Base-by-base conservation (phyloP, 78 protist genomes). In the Dictyostelium capitatum region DNA sequence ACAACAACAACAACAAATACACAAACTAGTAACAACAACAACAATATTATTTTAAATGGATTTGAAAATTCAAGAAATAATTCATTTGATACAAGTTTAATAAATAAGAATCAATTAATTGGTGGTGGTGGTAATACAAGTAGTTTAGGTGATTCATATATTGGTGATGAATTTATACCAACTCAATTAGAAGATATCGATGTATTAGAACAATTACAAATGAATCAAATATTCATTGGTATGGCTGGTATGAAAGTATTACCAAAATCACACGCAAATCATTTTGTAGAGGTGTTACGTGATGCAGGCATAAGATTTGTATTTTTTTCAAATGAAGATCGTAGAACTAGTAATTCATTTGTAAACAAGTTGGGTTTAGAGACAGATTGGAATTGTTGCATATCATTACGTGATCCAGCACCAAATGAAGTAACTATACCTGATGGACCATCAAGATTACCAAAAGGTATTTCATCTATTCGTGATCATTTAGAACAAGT, bases 321-420 rank as follows among this genome's bases (percentile, higher is more conserved):
- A 6, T 83, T 48, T 47, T 90, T 91, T 80, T 75, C 89, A 0
- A 53, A 57, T 37, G 73, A 91, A 37, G 93, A 84, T 28, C 15
- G 90, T 17, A 67, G 91, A 41, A 41, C 54, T 10, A 84, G 95
- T 28, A 91, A 70, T 54, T 56, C 83, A n/a, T 95, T 95, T 57
- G 97, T 81, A 3, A 84, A 82, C 46, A 91, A 84, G 62, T 25
- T 95, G 10, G 97, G 97, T 41, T 62, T 95, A n/a, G 95, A 91
- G 19, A 95, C 97, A 37, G 97, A 91, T 89, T 95, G 97, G 97
- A 95, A 95, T 57, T 90, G 95, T 53, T 87, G 95, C 56, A 93
- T 95, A 19, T 75, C 94, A 0, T 73, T 95, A 25, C 32, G 72
- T 6, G 95, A 91, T 57, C 91, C 91, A 8, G 97, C 19, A 23